Conservation (phyloP, 2,329 filamentous ascomycete genomes). For the Fusarium pseudoanthophilum region DNA sequence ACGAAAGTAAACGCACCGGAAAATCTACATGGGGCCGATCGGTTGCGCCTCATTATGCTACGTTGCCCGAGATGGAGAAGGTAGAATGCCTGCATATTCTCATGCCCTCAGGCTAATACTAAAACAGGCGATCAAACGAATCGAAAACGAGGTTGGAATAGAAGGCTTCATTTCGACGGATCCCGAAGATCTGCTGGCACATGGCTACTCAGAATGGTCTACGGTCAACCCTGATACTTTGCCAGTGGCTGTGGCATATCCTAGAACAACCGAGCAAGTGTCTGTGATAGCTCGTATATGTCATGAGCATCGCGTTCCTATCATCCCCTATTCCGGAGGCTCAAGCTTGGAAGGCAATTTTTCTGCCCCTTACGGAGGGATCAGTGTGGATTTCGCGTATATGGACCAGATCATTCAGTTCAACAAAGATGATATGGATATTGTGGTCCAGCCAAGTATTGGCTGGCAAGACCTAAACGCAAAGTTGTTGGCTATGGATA, state of each 20-base stretch:
- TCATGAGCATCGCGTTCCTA: conserved; percentile 81
- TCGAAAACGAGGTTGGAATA: conserved; percentile 58
- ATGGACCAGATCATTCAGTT: conserved; percentile 87
- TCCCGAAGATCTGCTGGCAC: conserved; percentile 68
- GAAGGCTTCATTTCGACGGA: conserved; percentile 72
- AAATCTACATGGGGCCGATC: conserved; percentile 28
- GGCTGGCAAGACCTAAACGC: conserved; percentile 93
- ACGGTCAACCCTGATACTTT: conserved; percentile 68
- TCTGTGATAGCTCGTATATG: conserved; percentile 74
- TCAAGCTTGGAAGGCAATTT: conserved; percentile 92
- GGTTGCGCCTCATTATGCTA: conserved; percentile 52
- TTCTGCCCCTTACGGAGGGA: conserved; percentile 84
- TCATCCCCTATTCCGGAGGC: conserved; percentile 88
- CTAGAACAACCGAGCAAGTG: conserved; percentile 69
- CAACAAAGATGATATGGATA: conserved; percentile 89
- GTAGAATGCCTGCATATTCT: conserved; percentile 43
- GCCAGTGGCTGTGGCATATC: conserved; percentile 73
- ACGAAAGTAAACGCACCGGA: conserved; percentile 11
- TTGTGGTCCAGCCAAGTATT: conserved; percentile 90
- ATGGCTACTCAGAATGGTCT: conserved; percentile 77
- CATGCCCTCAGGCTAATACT: conserved; percentile 9
- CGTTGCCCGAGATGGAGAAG: conserved; percentile 55
- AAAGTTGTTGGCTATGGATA: conserved; percentile 71
- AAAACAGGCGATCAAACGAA: conserved; percentile 64
- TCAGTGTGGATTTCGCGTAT: conserved; percentile 87